Conservation (phyloP, 768 basidiomycete genomes). For the Agaricus sinodeliciosus region DNA sequence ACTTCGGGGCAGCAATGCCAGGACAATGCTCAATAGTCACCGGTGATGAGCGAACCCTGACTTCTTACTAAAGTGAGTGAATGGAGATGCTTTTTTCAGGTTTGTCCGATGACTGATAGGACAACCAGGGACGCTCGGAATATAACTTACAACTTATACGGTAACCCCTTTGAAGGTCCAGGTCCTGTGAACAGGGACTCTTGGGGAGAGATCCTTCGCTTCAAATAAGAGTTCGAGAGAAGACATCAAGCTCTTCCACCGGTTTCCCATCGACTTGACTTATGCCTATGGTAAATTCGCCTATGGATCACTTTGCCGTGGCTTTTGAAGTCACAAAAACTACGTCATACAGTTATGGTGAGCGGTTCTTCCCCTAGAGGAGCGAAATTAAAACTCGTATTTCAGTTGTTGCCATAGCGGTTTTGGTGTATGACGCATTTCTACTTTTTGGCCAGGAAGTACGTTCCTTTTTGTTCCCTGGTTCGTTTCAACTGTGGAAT, state of each 20-base stretch:
- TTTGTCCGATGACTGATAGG: no score
- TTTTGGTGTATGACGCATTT: neutral
- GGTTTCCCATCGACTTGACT: neutral
- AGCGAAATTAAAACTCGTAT: neutral
- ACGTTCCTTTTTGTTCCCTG: neutral
- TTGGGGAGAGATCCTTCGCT: neutral
- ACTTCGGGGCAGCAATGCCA: no score
- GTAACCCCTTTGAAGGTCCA: no score
- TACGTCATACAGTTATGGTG: constrained; percentile 3
- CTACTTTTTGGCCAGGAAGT: constrained; percentile 4
- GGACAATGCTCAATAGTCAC: no score
- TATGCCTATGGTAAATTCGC: neutral
- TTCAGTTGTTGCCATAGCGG: constrained; percentile 1
- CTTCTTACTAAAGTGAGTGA: no score
- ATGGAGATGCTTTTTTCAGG: no score
- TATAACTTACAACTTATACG: no score
- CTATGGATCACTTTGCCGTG: neutral
- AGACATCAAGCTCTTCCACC: neutral
- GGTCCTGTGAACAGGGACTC: no score
- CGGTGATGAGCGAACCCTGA: no score
- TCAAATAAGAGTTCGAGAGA: neutral
- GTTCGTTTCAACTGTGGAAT: neutral
- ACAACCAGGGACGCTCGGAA: no score
- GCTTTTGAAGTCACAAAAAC: neutral
- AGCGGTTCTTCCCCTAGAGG: neutral